A percentile compares a stretch with the other conserved stretches of the same genome.
Evolutionary conservation across 2,329 filamentous ascomycete species (phyloP).

Genomic region (Penicillium sp.): DNA sequence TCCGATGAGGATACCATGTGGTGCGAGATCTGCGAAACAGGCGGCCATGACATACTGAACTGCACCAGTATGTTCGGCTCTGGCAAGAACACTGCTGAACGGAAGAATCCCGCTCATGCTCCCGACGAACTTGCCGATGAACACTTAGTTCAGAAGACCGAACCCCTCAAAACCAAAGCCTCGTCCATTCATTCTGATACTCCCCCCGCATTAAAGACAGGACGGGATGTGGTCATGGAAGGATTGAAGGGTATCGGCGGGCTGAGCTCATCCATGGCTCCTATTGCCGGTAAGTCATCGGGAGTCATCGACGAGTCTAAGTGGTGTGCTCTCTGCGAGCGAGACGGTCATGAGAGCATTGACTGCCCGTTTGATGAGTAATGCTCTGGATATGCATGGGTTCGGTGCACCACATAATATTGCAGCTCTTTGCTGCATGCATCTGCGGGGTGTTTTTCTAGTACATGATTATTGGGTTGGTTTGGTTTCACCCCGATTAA

Average conservation of each 20-base stretch:
- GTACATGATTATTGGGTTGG: constrained; percentile 22
- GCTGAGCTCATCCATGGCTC: constrained; percentile 50
- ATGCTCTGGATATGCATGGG: constrained; percentile 17
- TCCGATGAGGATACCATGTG: constrained; percentile 75
- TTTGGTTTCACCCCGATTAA: neutral
- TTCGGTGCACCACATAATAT: constrained; percentile 5
- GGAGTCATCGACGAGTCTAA: constrained; percentile 78
- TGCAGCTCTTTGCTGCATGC: constrained; percentile 5
- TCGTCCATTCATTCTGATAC: constrained; percentile 16
- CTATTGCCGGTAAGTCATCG: constrained; percentile 74
- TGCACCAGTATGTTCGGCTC: constrained; percentile 83
- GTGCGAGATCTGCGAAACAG: constrained; percentile 94
- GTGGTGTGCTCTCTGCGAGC: constrained; percentile 96
- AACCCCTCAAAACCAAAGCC: constrained; percentile 9
- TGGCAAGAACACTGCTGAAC: constrained; percentile 21
- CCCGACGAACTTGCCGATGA: constrained; percentile 13
- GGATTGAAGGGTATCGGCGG: constrained; percentile 43
- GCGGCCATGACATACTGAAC: constrained; percentile 88
- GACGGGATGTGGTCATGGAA: constrained; percentile 43
- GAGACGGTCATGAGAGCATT: constrained; percentile 93
- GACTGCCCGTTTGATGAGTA: constrained; percentile 87
- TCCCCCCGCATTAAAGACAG: constrained; percentile 37
- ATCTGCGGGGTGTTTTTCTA: constrained; percentile 18
- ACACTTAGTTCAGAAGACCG: constrained; percentile 14
- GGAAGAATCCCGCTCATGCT: constrained; percentile 12